phyloP scores from a whole-genome alignment of 305 asterid species.

The Fraxinus paxiana region DNA sequence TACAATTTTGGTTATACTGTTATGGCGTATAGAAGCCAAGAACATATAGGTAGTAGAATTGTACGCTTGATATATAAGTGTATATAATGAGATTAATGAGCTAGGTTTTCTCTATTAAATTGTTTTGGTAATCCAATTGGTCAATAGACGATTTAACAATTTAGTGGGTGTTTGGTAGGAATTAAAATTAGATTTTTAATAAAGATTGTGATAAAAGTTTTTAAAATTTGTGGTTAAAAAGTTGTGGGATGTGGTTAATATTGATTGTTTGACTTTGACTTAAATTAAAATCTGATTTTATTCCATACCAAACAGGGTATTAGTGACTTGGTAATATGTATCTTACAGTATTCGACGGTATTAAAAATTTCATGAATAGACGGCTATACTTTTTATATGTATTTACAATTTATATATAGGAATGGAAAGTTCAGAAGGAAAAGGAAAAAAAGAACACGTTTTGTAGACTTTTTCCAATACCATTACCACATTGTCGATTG shows the following conservation, averaged over 20 bases:
- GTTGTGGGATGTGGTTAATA: too few relatives aligned
- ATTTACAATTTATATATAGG: background rate
- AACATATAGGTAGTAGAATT: constrained; percentile 20
- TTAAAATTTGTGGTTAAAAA: too few relatives aligned
- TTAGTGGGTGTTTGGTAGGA: too few relatives aligned
- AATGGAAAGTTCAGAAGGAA: constrained; percentile 14
- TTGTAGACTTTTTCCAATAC: constrained; percentile 24
- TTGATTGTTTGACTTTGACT: too few relatives aligned
- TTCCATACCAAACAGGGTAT: too few relatives aligned
- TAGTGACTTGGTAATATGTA: background rate
- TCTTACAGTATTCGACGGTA: background rate
- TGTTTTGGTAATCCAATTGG: constrained; percentile 9
- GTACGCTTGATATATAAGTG: constrained; percentile 25
- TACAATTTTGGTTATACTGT: constrained; percentile 24
- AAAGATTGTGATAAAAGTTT: too few relatives aligned
- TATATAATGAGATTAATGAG: background rate
- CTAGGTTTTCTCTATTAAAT: background rate
- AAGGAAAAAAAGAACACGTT: constrained; percentile 23
- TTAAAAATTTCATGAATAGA: background rate
- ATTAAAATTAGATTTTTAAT: too few relatives aligned
- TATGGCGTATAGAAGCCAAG: background rate
- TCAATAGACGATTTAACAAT: background rate
- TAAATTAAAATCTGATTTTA: too few relatives aligned
- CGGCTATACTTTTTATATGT: background rate
- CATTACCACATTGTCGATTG: constrained; percentile 23